Percentiles rank a stretch among this genome's conserved stretches.
These are phyloP conservation scores for Mortierella sp. DNA, from an alignment of 371 early-diverging fungal species.

Conservation along the genomic window DNA sequence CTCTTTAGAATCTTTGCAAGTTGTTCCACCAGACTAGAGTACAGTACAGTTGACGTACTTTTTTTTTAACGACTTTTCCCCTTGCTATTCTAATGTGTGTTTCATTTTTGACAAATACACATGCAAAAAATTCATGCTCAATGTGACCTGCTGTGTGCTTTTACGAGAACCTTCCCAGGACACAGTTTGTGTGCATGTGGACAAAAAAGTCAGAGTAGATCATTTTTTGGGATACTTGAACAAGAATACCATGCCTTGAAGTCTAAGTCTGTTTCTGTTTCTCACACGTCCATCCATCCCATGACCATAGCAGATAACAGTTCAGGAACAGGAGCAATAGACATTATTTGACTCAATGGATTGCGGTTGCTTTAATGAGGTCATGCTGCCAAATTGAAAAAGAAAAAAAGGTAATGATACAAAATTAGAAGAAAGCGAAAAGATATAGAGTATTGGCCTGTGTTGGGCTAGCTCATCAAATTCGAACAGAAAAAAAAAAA, in stretches of 20 bases:
- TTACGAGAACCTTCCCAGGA: background rate
- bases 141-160: background rate
- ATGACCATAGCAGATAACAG: background rate
- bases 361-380: slow-evolving; percentile 1
- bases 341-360: background rate
- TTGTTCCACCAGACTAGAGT: too few relatives aligned
- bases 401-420: slow-evolving; percentile 16
- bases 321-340: background rate
- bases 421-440: slow-evolving; percentile 1
- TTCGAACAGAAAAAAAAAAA: slow-evolving; percentile 7
- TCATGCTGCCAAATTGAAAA: slow-evolving; percentile 10
- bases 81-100: background rate
- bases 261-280: background rate
- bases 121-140: background rate
- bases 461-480: background rate
- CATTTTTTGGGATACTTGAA: background rate
- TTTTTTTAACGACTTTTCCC: background rate
- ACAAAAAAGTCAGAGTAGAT: too few relatives aligned
- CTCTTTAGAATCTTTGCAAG: slow-evolving; percentile 1
- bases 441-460: background rate
- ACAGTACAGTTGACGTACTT: background rate
- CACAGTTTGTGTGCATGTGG: background rate
- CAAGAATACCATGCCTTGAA: background rate
- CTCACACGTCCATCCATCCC: background rate
- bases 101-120: background rate